phyloP scores from a whole-genome alignment of 306 rosid genomes.

The Vigna nakashimae region DNA sequence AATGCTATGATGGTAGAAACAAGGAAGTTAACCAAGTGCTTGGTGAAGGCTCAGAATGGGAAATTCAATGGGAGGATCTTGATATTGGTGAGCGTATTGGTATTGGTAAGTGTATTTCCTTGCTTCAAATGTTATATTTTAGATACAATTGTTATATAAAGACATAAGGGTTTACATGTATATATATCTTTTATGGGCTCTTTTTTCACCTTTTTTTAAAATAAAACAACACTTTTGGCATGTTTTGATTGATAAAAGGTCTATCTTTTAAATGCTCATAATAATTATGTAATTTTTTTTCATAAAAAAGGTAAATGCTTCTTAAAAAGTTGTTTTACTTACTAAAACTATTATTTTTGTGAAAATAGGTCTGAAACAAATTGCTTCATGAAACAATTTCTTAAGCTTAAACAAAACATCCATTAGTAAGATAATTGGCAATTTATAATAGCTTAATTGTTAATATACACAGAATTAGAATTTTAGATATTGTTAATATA shows the following conservation, averaged over 20 bases:
- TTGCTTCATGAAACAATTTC: not conserved
- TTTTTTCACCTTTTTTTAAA: not conserved
- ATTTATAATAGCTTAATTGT: conserved; percentile 18
- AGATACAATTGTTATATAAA: conserved; percentile 18
- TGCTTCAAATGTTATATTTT: conserved; percentile 20
- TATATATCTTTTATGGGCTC: conserved; percentile 10
- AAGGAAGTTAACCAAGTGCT: conserved; percentile 63
- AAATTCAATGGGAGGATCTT: conserved; percentile 97
- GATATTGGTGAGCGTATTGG: conserved; percentile 98
- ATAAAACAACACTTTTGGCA: not conserved
- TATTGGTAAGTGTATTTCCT: conserved; percentile 74
- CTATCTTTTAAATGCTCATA: not conserved
- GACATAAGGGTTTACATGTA: conserved; percentile 6
- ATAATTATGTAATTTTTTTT: not conserved
- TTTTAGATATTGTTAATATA: conserved; percentile 29
- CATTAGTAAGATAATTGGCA: conserved; percentile 12
- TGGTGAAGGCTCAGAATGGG: conserved; percentile 88
- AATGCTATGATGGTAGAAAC: conserved; percentile 48
- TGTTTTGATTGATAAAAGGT: not conserved
- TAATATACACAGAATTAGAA: conserved; percentile 12
- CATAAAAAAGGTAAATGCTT: not conserved
- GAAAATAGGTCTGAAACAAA: not conserved
- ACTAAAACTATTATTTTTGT: not conserved
- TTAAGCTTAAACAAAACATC: not conserved
- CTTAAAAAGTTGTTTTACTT: not conserved